Evolutionary conservation across 345 rosid species (phyloP), one percentile per base, ranked within the genome.

Genomic region (Euphorbia tirucalli): DNA sequence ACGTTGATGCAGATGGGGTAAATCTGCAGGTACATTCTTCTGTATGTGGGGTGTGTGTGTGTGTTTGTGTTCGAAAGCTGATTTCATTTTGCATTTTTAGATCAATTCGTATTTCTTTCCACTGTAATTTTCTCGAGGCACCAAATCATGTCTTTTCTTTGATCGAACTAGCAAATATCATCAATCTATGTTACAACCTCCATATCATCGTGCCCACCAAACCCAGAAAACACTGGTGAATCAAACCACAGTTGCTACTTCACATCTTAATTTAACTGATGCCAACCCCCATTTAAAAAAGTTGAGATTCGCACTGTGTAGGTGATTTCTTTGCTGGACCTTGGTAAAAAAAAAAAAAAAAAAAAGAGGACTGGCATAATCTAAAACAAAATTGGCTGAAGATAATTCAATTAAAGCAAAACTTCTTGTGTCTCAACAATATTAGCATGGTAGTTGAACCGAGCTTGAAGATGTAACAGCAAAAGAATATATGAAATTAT

Each of bases 1-100:
- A 89, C 85, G 77, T 83, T 0, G 97, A 94, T 78, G 83, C 91
- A 48, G 69, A 78, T 8, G 92, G 97, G 14, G 87, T 92, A 68
- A 94, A 90, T 82, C 85, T 94, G 82, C 98, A 89, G 97, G 98
- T 91, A 71, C 0, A 0, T 35, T 74, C 46, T 41, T 67, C 31
- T 18, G 11, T 24, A 9, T 65, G 55, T 60, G 48, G 15, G 35
- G 21, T 65, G 55, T 60, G 48, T 25, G 31, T 37, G 11, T 11
- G 22, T 21, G 21, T 62, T 62, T 62, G 16, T 35, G 13, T 39
- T 62, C 27, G 22, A 11, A 11, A 0, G 5, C 49, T 13, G 19
- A n/a, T 62, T 62, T 25, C 28, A 4, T 21, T 62, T 11, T 21
- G 66, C 9, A 21, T n/a, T 62, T 0, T 62, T 30, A 61, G 41